These are phyloP conservation scores for Leptographium lundbergii DNA, from an alignment of 2,329 filamentous ascomycete genomes.

Conservation along the genomic window DNA sequence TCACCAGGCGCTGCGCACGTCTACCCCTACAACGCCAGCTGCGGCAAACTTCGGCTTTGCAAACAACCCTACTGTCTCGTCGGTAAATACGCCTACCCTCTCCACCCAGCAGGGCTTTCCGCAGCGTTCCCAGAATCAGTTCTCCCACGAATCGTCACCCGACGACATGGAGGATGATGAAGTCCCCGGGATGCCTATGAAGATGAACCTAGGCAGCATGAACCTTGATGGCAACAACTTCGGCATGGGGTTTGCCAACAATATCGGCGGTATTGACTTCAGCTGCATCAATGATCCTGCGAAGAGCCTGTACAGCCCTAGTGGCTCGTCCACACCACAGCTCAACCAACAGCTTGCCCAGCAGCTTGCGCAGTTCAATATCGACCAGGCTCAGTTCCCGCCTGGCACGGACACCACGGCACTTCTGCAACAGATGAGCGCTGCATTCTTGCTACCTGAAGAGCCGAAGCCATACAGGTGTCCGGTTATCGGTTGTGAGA, in stretches of 20 bases:
- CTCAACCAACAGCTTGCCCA: constrained; percentile 54
- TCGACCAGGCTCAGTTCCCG: constrained; percentile 64
- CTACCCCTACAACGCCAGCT: constrained; percentile 75
- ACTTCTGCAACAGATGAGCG: constrained; percentile 40
- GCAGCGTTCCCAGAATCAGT: constrained; percentile 44
- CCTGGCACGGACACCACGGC: constrained; percentile 58
- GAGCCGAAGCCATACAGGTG: constrained; percentile 97
- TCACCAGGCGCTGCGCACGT: constrained; percentile 71
- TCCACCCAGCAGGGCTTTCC: constrained; percentile 57
- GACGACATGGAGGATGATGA: constrained; percentile 62
- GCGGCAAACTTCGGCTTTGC: constrained; percentile 66
- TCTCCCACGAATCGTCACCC: constrained; percentile 34
- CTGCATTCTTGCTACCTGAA: constrained; percentile 58
- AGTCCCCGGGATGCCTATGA: constrained; percentile 49
- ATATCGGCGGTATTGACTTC: constrained; percentile 31
- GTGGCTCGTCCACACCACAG: constrained; percentile 45
- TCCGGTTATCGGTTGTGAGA: constrained; percentile 95
- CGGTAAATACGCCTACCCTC: constrained; percentile 88
- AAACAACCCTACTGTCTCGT: constrained; percentile 93
- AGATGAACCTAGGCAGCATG: constrained; percentile 46
- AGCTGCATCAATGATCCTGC: constrained; percentile 80
- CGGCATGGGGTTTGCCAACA: constrained; percentile 40
- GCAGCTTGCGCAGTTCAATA: constrained; percentile 57
- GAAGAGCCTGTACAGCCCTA: constrained; percentile 83
- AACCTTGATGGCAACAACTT: constrained; percentile 38